A percentile compares a stretch with the other conserved stretches of the same genome.
These are phyloP conservation scores for Geoglossum cookeanum DNA, from an alignment of 2,329 filamentous ascomycete genomes.

Conservation along the genomic window DNA sequence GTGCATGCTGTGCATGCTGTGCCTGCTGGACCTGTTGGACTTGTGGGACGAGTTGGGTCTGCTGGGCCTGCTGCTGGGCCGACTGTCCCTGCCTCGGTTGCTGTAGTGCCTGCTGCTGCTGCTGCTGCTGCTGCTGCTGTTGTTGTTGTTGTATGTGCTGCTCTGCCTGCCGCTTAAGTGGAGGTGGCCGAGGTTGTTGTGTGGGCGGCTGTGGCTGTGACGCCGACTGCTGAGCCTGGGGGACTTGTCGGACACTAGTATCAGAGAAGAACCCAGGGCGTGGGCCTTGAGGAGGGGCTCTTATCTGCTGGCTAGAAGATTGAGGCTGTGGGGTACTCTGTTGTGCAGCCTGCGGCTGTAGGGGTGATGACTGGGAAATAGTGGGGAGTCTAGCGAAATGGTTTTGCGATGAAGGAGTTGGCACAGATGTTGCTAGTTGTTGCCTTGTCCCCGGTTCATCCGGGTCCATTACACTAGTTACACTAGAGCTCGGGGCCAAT, in stretches of 20 bases:
- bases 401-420: constrained; percentile 3
- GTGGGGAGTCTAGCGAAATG: constrained; percentile 19
- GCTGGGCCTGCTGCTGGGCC: neutral
- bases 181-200: neutral
- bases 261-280: constrained; percentile 26
- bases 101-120: neutral
- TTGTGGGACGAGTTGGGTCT: neutral
- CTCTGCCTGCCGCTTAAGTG: neutral
- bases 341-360: constrained; percentile 13
- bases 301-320: neutral
- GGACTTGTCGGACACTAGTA: constrained; percentile 12
- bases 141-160: neutral
- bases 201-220: neutral
- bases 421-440: constrained; percentile 1
- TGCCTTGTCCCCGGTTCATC: constrained; percentile 10
- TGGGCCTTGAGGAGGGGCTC: constrained; percentile 21
- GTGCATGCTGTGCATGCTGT: constrained; percentile 1
- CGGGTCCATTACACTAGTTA: constrained; percentile 19
- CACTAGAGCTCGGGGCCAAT: constrained; percentile 24
- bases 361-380: constrained; percentile 19
- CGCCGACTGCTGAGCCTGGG: neutral
- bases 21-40: neutral
- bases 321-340: constrained; percentile 16
- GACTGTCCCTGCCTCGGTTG: neutral
- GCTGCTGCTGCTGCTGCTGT: neutral